These are phyloP conservation scores for Flaveria brownii DNA, from an alignment of 129 eudicot genomes.

Conservation along the genomic window DNA sequence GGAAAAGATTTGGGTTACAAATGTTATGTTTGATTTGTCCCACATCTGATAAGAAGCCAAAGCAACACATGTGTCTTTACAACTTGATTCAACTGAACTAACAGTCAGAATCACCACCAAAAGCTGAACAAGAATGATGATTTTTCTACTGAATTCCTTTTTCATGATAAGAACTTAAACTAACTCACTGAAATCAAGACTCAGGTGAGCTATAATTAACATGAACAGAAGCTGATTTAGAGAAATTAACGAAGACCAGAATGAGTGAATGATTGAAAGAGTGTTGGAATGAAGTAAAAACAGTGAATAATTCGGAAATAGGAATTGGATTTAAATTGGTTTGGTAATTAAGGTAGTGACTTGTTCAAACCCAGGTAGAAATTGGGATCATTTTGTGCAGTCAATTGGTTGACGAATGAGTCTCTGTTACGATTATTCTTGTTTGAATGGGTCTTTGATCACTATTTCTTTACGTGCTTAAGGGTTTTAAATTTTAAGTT, in stretches of 20 bases:
- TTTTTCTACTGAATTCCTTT: constrained; percentile 7
- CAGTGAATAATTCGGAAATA: not conserved
- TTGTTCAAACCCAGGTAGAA: constrained; percentile 6
- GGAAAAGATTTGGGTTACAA: constrained; percentile 37
- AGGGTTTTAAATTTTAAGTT: not conserved
- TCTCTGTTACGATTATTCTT: constrained; percentile 18
- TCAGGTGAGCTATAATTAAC: no score
- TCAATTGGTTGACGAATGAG: constrained; percentile 26
- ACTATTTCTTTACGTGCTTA: not conserved
- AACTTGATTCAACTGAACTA: constrained; percentile 38
- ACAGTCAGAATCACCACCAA: constrained; percentile 24
- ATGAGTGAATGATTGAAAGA: not conserved
- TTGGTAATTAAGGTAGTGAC: constrained; percentile 13
- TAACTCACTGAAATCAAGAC: no score
- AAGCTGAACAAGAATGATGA: not conserved
- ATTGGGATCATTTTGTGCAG: constrained; percentile 20
- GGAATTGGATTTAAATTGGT: constrained; percentile 1
- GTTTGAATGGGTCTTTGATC: constrained; percentile 23
- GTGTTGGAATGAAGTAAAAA: not conserved
- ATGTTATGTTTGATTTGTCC: constrained; percentile 43
- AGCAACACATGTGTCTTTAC: constrained; percentile 44
- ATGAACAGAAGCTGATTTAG: no score
- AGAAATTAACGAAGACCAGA: no score
- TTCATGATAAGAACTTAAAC: no score
- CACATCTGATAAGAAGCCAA: constrained; percentile 49